Conservation (phyloP, 139 green algal genomes). For the Chloropicon primus region DNA sequence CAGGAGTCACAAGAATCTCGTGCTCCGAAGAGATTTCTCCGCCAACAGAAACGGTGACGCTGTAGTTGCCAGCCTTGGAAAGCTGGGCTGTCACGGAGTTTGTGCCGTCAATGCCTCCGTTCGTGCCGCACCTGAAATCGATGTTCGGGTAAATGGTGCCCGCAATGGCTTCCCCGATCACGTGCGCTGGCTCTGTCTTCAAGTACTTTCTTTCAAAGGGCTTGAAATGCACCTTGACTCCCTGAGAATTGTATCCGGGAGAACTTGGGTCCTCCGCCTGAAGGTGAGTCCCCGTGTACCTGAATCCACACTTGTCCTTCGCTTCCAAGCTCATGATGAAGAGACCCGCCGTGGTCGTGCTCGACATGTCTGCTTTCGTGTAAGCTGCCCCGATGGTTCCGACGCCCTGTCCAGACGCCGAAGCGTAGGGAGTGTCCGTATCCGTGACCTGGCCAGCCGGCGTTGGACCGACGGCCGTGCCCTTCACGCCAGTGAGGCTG, state of each 20-base stretch:
- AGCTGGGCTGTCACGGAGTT: background rate
- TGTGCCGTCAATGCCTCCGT: background rate
- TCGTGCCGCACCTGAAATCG: background rate
- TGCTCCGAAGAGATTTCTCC: background rate
- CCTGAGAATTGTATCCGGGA: no score
- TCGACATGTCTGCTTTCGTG: background rate
- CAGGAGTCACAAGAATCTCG: background rate
- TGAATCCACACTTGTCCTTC: conserved; percentile 3
- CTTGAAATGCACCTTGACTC: conserved; percentile 1
- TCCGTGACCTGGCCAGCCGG: background rate
- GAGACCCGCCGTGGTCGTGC: background rate
- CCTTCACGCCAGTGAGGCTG: background rate
- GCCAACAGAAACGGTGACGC: background rate
- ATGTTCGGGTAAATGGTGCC: background rate
- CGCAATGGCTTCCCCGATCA: background rate
- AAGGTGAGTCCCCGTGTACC: background rate
- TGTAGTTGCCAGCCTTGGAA: background rate
- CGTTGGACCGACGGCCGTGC: background rate
- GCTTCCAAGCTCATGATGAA: background rate
- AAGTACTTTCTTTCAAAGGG: background rate
- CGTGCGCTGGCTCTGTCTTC: background rate
- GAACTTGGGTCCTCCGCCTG: no score
- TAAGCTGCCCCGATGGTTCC: background rate
- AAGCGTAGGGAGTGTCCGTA: background rate
- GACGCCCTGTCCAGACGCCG: background rate